phyloP scores from a whole-genome alignment of 2,329 filamentous ascomycete species.

The Tolypocladium guangdongense region DNA sequence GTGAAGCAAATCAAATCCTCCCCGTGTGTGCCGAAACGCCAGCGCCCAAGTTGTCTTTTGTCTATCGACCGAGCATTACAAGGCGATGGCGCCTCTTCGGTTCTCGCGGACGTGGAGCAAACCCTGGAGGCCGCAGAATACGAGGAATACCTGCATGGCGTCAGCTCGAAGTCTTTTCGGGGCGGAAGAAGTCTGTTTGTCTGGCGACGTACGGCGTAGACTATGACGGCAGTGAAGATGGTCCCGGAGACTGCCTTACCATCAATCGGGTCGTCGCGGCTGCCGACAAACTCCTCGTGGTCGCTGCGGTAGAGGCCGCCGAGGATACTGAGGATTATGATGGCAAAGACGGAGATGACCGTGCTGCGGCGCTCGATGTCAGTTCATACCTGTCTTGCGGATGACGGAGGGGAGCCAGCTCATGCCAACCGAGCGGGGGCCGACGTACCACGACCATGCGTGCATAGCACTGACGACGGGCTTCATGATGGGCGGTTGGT shows the following conservation, averaged over 20 bases:
- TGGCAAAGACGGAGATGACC: conserved; percentile 54
- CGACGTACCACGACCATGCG: conserved; percentile 82
- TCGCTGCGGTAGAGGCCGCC: conserved; percentile 65
- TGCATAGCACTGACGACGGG: conserved; percentile 84
- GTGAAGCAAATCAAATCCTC: background rate
- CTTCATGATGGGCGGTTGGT: conserved; percentile 59
- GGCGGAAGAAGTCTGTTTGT: background rate
- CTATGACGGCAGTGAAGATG: conserved; percentile 76
- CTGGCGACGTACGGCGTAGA: conserved; percentile 67
- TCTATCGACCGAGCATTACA: conserved; percentile 29
- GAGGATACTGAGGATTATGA: conserved; percentile 53
- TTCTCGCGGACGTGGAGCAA: conserved; percentile 75
- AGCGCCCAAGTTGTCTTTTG: background rate
- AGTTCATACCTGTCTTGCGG: conserved; percentile 6
- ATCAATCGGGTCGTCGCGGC: conserved; percentile 58
- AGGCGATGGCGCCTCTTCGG: conserved; percentile 71
- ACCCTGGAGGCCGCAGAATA: conserved; percentile 87
- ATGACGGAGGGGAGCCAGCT: background rate
- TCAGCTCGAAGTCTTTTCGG: background rate
- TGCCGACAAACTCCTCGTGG: conserved; percentile 77
- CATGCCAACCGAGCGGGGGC: background rate
- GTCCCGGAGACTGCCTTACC: conserved; percentile 70
- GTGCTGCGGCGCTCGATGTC: conserved; percentile 43
- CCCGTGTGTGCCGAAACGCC: background rate
- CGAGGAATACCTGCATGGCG: conserved; percentile 60